phyloP scores from a whole-genome alignment of 2,329 filamentous ascomycete species.

The Chaetomium olivaceum region DNA sequence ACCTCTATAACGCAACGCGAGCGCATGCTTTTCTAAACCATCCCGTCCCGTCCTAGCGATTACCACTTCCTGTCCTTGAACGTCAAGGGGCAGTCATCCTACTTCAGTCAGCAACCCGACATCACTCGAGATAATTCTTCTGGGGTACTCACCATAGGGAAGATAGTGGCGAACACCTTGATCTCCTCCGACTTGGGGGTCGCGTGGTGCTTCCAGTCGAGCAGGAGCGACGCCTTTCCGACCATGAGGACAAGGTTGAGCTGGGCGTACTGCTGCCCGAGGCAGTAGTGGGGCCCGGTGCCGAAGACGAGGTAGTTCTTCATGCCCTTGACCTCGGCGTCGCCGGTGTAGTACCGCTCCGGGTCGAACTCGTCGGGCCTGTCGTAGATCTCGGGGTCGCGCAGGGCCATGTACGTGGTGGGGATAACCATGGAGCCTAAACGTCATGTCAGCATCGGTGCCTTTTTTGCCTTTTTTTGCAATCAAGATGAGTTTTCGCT shows the following conservation, averaged over 20 bases:
- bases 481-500: slow-evolving; percentile 26
- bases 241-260: slow-evolving; percentile 86
- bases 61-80: slow-evolving; percentile 61
- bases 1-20: background rate
- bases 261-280: slow-evolving; percentile 89
- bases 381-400: slow-evolving; percentile 88
- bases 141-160: slow-evolving; percentile 76
- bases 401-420: slow-evolving; percentile 84
- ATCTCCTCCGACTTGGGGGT: slow-evolving; percentile 89
- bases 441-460: background rate
- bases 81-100: slow-evolving; percentile 83
- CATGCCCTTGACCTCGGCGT: slow-evolving; percentile 77
- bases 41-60: slow-evolving; percentile 7
- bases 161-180: slow-evolving; percentile 97
- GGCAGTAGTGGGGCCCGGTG: slow-evolving; percentile 92
- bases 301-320: slow-evolving; percentile 99
- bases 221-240: slow-evolving; percentile 81
- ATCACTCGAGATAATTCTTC: slow-evolving; percentile 9
- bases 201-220: slow-evolving; percentile 88
- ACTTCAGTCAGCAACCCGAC: slow-evolving; percentile 24
- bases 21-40: background rate
- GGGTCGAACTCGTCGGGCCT: slow-evolving; percentile 88
- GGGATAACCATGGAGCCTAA: slow-evolving; percentile 88
- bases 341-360: slow-evolving; percentile 86
- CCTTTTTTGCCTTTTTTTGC: background rate